Conservation (phyloP, 352 stramenopile genomes). For the Saprolegnia diclina region DNA sequence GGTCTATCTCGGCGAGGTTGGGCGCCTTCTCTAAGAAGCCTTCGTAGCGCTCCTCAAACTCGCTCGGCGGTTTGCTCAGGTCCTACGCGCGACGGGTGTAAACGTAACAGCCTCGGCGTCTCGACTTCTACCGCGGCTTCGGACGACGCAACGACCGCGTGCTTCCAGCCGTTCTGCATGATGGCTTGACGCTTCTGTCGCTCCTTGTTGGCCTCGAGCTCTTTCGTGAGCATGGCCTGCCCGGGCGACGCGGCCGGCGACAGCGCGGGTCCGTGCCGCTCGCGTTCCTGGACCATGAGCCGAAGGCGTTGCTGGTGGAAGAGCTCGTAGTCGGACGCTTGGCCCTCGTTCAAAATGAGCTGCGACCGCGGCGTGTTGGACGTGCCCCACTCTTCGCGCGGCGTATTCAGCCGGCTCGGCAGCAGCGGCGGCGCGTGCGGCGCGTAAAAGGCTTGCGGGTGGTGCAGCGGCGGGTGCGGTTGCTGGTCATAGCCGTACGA, state of each 20-base stretch:
- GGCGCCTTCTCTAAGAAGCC: conserved; percentile 21
- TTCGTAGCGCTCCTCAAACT: conserved; percentile 23
- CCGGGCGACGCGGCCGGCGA: conserved; percentile 71
- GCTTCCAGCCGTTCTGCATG: conserved; percentile 87
- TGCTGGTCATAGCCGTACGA: not conserved
- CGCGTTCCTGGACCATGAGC: conserved; percentile 78
- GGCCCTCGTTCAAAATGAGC: conserved; percentile 73
- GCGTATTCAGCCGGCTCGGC: conserved; percentile 32
- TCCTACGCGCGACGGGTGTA: conserved; percentile 7
- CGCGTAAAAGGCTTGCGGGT: not conserved
- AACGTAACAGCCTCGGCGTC: not conserved
- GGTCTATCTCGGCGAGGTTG: conserved; percentile 21
- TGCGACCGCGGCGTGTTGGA: conserved; percentile 78
- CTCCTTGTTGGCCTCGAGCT: conserved; percentile 84
- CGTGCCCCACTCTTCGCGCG: conserved; percentile 81
- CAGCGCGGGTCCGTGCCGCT: conserved; percentile 71
- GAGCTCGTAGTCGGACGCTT: conserved; percentile 78
- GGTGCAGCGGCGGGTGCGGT: not conserved
- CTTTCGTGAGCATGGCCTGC: conserved; percentile 83
- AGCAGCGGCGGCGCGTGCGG: not conserved
- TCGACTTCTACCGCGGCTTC: not conserved
- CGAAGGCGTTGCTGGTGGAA: conserved; percentile 82
- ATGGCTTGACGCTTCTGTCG: conserved; percentile 81
- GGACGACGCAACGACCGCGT: conserved; percentile 52
- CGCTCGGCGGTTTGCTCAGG: conserved; percentile 17